Evolutionary conservation across 116 monocot species (phyloP), one percentile per base, ranked within the genome.

Genomic region (Trichopus zeylanicus): DNA sequence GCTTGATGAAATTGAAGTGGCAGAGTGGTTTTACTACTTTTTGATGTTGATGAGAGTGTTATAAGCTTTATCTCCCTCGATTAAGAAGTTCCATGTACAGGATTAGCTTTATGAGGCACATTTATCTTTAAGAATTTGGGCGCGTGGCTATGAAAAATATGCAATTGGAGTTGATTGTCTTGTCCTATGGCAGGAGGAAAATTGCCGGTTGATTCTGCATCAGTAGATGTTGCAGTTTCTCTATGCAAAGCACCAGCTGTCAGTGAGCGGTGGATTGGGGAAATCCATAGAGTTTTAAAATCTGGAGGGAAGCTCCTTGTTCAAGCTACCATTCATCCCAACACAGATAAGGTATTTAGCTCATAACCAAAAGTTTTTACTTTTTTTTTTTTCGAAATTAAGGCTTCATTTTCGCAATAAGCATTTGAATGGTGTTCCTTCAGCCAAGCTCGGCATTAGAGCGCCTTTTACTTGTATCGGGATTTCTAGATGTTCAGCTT

Each of bases 211-310:
- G 73, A 61, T 6, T 64, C 74, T 20, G 67, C 67, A 26, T 78
- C 78, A 6, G 18, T 78, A 37, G 76, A 81, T 74, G 51, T 70
- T 19, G 73, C 84, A 61, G 59, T 81, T 26, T 68, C 68, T 21
- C 31, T 84, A 1, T 59, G 46, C 10, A 73, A 75, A 65, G 63
- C 56, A 22, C 29, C 59, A 16, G 76, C 52, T 55, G 42, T 75
- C 60, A 51, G 53, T 1, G 72, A 78, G 7, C 37, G 71, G 38
- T 67, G 60, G 71, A 19, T 94, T 67, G 69, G 62, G 42, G 87
- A 95, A 56, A 70, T 84, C 20, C 53, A 61, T 18, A 76, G 84
- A 64, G 76, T 86, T 28, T 56, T 95, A 38, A 95, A 95, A 63
- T 81, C 86, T 54, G 81, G 75, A 56, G 81, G 87, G 2, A 64